Conservation (phyloP, 179 eudicot species). For the Sideroxylon spinosum region DNA sequence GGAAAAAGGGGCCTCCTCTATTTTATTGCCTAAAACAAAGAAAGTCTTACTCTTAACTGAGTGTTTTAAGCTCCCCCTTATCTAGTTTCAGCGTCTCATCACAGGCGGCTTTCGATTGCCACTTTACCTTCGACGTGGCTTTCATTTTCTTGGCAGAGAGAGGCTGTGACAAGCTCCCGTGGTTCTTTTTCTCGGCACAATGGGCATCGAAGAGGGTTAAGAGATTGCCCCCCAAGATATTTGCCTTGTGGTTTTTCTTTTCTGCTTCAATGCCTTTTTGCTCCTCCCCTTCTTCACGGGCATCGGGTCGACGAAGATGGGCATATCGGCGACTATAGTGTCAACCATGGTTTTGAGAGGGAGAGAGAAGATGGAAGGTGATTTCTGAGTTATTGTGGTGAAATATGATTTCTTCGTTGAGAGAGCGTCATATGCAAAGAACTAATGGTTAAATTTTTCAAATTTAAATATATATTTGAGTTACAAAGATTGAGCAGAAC, state of each 20-base stretch:
- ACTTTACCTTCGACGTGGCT: conserved; percentile 28
- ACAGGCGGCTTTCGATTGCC: conserved; percentile 34
- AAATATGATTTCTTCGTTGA: too few species aligned
- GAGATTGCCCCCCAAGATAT: conserved; percentile 30
- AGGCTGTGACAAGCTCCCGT: conserved; percentile 37
- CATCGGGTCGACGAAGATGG: conserved; percentile 13
- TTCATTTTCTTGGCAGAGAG: conserved; percentile 35
- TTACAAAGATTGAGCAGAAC: too few species aligned
- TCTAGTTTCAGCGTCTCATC: conserved; percentile 57
- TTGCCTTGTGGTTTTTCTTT: conserved; percentile 49
- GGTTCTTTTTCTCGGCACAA: conserved; percentile 54
- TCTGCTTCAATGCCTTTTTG: conserved; percentile 54
- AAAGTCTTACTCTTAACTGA: too few species aligned
- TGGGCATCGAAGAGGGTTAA: conserved; percentile 21
- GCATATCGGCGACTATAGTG: conserved; percentile 19
- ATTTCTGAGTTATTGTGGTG: not conserved
- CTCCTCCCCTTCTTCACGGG: conserved; percentile 52
- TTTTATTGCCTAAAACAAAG: too few species aligned
- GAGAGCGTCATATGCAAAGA: too few species aligned
- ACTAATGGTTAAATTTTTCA: too few species aligned
- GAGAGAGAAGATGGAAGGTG: not conserved
- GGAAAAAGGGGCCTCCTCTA: not conserved
- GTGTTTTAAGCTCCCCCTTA: too few species aligned
- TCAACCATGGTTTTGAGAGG: conserved; percentile 41
- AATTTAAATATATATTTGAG: too few species aligned